A percentile compares a stretch with the other conserved stretches of the same genome.
phyloP scores from a whole-genome alignment of 1,139 yeast species.

The Pichia sp. region DNA sequence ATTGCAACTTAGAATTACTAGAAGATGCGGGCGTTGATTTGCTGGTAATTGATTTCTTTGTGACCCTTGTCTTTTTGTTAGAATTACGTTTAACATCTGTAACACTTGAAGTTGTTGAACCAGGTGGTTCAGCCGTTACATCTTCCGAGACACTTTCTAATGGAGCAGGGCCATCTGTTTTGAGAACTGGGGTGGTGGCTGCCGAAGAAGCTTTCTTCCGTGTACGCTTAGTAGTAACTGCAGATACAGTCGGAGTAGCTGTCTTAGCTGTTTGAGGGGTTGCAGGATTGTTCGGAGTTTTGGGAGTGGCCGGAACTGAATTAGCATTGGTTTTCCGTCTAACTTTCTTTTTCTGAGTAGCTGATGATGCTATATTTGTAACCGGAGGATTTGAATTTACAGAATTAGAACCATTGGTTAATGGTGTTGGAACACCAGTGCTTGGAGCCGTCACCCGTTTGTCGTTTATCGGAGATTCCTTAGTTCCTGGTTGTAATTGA shows the following conservation, averaged over 20 bases:
- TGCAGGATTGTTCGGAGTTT: slow-evolving; percentile 27
- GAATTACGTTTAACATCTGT: background rate
- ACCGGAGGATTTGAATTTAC: slow-evolving; percentile 17
- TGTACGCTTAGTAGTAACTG: slow-evolving; percentile 19
- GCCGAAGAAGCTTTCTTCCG: slow-evolving; percentile 20
- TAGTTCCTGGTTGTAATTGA: slow-evolving; percentile 9
- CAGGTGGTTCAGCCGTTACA: background rate
- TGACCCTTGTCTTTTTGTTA: background rate
- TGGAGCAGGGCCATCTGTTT: slow-evolving; percentile 23
- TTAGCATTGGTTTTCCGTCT: slow-evolving; percentile 25
- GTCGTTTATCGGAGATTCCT: slow-evolving; percentile 9
- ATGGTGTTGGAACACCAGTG: slow-evolving; percentile 19
- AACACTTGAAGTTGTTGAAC: background rate
- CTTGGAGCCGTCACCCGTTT: slow-evolving; percentile 15
- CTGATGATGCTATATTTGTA: background rate
- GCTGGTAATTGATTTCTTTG: background rate
- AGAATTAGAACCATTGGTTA: slow-evolving; percentile 17
- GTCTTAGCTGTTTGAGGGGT: slow-evolving; percentile 23
- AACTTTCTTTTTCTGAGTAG: slow-evolving; percentile 17
- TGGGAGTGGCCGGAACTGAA: slow-evolving; percentile 31
- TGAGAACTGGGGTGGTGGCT: slow-evolving; percentile 23
- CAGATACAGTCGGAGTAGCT: slow-evolving; percentile 5
- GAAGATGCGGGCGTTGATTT: background rate
- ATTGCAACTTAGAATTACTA: background rate
- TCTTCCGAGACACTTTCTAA: slow-evolving; percentile 13